Percentiles rank a stretch among this genome's conserved stretches.
These are phyloP conservation scores for Periconia digitata DNA, from an alignment of 2,329 filamentous ascomycete genomes.

Conservation along the genomic window DNA sequence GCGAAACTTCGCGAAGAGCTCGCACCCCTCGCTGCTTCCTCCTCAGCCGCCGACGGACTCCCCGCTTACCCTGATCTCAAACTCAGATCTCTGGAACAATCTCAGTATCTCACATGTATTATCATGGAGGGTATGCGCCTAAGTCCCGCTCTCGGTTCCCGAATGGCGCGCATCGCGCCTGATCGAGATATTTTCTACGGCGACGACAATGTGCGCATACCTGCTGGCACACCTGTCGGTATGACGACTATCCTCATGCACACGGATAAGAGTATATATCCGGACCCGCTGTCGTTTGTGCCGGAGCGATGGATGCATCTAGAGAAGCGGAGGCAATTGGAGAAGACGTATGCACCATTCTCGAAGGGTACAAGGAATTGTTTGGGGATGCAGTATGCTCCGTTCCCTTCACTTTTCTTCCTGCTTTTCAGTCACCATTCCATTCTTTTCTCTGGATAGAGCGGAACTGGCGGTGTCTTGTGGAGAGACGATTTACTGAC, in stretches of 20 bases:
- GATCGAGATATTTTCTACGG: slow-evolving; percentile 14
- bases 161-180: slow-evolving; percentile 20
- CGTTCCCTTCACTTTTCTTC: neutral
- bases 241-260: slow-evolving; percentile 33
- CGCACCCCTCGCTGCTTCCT: neutral
- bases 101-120: slow-evolving; percentile 1
- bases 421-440: no score
- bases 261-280: slow-evolving; percentile 24
- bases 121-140: slow-evolving; percentile 28
- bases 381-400: slow-evolving; percentile 13
- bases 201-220: slow-evolving; percentile 15
- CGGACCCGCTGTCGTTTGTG: slow-evolving; percentile 18
- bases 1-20: slow-evolving; percentile 18
- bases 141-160: slow-evolving; percentile 24
- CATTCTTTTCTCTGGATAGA: no score
- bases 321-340: neutral
- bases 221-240: slow-evolving; percentile 31
- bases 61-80: no score
- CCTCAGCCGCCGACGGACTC: slow-evolving; percentile 7
- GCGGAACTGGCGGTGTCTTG: neutral
- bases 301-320: slow-evolving; percentile 30
- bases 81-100: slow-evolving; percentile 14
- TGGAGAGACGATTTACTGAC: neutral
- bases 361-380: slow-evolving; percentile 12
- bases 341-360: slow-evolving; percentile 11